Conservation (phyloP, 768 basidiomycete genomes). For the Gautieria morchelliformis region DNA sequence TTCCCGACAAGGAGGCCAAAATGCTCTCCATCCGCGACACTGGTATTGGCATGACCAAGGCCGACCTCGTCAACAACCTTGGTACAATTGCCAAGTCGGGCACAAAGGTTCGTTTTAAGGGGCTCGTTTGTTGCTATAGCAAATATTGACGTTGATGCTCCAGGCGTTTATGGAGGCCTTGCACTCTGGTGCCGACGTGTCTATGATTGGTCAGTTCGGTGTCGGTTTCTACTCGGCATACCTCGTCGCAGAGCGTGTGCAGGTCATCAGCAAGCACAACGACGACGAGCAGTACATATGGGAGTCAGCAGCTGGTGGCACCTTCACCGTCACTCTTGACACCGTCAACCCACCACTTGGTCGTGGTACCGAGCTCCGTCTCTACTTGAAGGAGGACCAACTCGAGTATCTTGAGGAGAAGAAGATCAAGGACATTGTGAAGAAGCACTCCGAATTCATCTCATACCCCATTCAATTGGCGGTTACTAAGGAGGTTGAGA, state of each 20-base stretch:
- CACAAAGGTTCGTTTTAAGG: conserved; percentile 53
- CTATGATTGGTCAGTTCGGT: conserved; percentile 99
- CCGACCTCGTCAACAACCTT: conserved; percentile 98
- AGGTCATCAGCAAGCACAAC: conserved; percentile 99
- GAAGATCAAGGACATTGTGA: conserved; percentile 98
- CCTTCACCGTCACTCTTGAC: conserved; percentile 96
- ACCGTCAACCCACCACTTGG: conserved; percentile 82
- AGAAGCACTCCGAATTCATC: conserved; percentile 99
- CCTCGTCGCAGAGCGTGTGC: conserved; percentile 97
- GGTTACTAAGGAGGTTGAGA: conserved; percentile 98
- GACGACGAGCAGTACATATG: conserved; percentile 99
- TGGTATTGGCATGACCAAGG: conserved; percentile 99
- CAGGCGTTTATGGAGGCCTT: conserved; percentile 99
- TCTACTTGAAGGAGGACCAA: conserved; percentile 97
- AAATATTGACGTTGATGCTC: neutral
- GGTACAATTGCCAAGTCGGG: conserved; percentile 94
- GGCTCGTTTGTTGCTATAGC: neutral
- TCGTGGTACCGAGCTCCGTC: conserved; percentile 87
- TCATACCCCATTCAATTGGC: conserved; percentile 99
- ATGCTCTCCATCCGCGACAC: conserved; percentile 84
- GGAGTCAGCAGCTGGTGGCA: conserved; percentile 99
- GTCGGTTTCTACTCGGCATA: conserved; percentile 99
- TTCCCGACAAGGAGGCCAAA: conserved; percentile 94
- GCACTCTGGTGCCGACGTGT: conserved; percentile 78
- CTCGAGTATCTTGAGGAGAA: conserved; percentile 99